These are phyloP conservation scores for Chaetomium sp. DNA, from an alignment of 2,329 filamentous ascomycete genomes.

Conservation along the genomic window DNA sequence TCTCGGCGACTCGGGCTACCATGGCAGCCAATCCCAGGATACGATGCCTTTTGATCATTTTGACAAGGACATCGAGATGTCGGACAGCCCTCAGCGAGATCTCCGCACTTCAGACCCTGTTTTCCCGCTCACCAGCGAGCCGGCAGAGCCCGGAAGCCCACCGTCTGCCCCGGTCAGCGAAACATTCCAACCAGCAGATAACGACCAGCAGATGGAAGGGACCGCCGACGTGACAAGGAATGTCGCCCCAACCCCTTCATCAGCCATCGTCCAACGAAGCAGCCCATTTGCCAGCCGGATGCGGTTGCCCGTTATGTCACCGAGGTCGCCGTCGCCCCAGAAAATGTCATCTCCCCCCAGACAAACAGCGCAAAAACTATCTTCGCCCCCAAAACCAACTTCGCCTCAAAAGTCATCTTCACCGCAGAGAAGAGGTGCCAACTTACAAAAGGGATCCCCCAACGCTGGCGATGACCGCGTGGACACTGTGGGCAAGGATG, in stretches of 20 bases:
- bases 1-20: slow-evolving; percentile 68
- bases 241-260: slow-evolving; percentile 22
- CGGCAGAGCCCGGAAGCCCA: slow-evolving; percentile 33
- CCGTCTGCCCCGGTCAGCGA: slow-evolving; percentile 42
- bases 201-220: slow-evolving; percentile 45
- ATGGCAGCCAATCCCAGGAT: slow-evolving; percentile 65
- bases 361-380: slow-evolving; percentile 27
- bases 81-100: slow-evolving; percentile 26
- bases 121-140: slow-evolving; percentile 22
- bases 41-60: slow-evolving; percentile 47
- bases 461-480: slow-evolving; percentile 26
- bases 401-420: slow-evolving; percentile 27
- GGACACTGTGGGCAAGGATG: slow-evolving; percentile 3
- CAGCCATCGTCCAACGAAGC: slow-evolving; percentile 21
- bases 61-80: slow-evolving; percentile 36
- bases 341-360: slow-evolving; percentile 33
- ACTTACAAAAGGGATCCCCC: slow-evolving; percentile 24
- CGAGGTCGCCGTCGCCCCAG: slow-evolving; percentile 33
- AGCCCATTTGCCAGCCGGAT: slow-evolving; percentile 29
- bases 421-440: slow-evolving; percentile 19
- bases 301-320: slow-evolving; percentile 29
- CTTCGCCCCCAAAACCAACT: slow-evolving; percentile 22
- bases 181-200: slow-evolving; percentile 49
- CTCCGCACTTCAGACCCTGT: slow-evolving; percentile 25
- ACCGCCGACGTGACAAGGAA: slow-evolving; percentile 27